phyloP scores from a whole-genome alignment of 2,329 filamentous ascomycete genomes.

The Penicillium psychrosexuale region DNA sequence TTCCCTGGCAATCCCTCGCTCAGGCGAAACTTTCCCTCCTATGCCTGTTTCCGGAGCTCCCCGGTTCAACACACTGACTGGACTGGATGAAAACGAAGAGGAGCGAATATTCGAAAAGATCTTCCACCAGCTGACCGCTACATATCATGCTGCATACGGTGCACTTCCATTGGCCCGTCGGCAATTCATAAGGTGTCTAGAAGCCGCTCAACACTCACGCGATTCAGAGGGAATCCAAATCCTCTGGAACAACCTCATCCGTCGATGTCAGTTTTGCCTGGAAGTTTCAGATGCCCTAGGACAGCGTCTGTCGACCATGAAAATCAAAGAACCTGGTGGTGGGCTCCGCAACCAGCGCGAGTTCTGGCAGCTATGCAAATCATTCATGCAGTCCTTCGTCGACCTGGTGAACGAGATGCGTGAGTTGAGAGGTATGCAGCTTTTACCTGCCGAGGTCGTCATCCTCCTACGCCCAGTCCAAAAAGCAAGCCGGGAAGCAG shows the following conservation, averaged over 20 bases:
- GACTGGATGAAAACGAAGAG: conserved; percentile 68
- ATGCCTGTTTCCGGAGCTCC: conserved; percentile 46
- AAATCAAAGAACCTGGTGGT: conserved; percentile 77
- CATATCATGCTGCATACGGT: conserved; percentile 69
- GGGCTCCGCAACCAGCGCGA: conserved; percentile 58
- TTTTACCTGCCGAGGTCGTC: conserved; percentile 64
- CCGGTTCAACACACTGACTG: conserved; percentile 54
- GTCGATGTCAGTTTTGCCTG: conserved; percentile 67
- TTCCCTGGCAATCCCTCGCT: conserved; percentile 66
- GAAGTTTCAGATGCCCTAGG: conserved; percentile 72
- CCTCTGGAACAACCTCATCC: conserved; percentile 68
- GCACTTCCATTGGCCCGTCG: conserved; percentile 67
- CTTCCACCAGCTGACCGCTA: conserved; percentile 70
- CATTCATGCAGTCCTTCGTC: conserved; percentile 49
- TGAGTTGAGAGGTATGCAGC: conserved; percentile 46
- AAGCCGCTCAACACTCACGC: conserved; percentile 60
- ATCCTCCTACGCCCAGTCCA: conserved; percentile 76
- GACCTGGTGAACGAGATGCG: conserved; percentile 48
- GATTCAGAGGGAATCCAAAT: conserved; percentile 59
- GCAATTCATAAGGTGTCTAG: conserved; percentile 63
- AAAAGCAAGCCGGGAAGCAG: conserved; percentile 76
- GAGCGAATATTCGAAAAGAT: conserved; percentile 80
- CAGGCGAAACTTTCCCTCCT: conserved; percentile 71
- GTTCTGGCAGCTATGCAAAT: conserved; percentile 68
- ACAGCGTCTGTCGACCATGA: conserved; percentile 70